Evolutionary conservation across 139 green algal genomes (phyloP).

Genomic region (Haematococcus sp.): DNA sequence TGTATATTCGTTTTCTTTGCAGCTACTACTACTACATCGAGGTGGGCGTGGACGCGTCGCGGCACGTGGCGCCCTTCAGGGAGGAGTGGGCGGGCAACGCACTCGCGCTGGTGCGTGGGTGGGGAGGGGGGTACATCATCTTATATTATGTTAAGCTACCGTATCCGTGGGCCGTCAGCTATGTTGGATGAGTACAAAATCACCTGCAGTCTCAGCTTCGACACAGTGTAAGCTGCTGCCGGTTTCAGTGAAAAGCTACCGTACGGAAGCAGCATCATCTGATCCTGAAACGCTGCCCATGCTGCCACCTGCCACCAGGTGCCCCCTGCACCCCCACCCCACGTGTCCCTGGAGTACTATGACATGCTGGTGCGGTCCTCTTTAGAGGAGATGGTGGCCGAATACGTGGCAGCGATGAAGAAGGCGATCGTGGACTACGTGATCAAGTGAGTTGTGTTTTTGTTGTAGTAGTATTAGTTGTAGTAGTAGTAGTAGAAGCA

Average conservation of each 20-base stretch:
- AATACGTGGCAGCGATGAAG: conserved; percentile 61
- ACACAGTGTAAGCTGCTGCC: too few relatives aligned
- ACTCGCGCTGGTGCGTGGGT: conserved; percentile 42
- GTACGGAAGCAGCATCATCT: too few relatives aligned
- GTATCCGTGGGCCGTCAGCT: not conserved
- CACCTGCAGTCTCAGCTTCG: too few relatives aligned
- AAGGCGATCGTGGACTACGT: conserved; percentile 70
- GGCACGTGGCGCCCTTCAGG: conserved; percentile 49
- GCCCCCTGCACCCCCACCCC: not conserved
- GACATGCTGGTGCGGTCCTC: conserved; percentile 44
- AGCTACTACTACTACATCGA: conserved; percentile 73
- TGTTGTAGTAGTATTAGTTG: too few relatives aligned
- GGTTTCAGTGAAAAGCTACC: too few relatives aligned
- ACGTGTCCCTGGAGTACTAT: conserved; percentile 34
- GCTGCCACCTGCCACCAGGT: not conserved
- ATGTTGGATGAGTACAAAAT: not conserved
- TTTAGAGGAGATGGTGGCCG: conserved; percentile 58
- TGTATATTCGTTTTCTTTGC: conserved; percentile 43
- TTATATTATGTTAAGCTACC: conserved; percentile 16
- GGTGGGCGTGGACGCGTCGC: conserved; percentile 45
- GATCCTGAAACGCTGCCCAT: too few relatives aligned
- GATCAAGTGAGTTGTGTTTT: conserved; percentile 17
- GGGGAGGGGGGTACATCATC: conserved; percentile 30
- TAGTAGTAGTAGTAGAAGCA: too few relatives aligned
- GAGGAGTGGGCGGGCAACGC: conserved; percentile 65